Conservation (phyloP, 2,329 filamentous ascomycete genomes). For the Zalaria obscura region DNA sequence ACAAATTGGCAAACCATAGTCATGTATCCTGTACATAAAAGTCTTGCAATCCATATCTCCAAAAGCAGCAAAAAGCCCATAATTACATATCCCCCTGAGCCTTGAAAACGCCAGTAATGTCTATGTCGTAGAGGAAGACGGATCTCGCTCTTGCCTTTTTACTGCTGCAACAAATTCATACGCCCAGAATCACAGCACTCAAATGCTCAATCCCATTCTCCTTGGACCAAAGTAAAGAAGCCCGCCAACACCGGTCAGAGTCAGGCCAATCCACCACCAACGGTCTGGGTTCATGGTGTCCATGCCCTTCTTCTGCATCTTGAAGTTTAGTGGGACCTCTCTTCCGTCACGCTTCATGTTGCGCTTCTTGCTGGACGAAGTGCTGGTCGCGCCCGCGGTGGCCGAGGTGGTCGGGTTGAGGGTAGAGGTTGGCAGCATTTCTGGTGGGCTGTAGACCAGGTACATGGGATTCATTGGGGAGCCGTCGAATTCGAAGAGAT, state of each 20-base stretch:
- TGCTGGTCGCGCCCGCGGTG: constrained; percentile 20
- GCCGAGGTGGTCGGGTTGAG: constrained; percentile 40
- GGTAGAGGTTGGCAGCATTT: constrained; percentile 56
- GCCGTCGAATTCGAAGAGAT: constrained; percentile 50
- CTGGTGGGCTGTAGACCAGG: constrained; percentile 45
- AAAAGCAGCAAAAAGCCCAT: too few species aligned
- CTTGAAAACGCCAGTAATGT: too few species aligned
- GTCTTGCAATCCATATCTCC: too few species aligned
- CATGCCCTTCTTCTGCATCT: constrained; percentile 14
- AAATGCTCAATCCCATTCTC: constrained; percentile 13
- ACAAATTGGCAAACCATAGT: too few species aligned
- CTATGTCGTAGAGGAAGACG: too few species aligned
- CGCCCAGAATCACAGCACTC: not conserved
- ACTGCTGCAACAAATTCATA: not conserved
- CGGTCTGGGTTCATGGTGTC: constrained; percentile 26
- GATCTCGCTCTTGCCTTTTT: not conserved
- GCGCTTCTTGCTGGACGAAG: constrained; percentile 10
- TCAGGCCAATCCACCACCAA: constrained; percentile 37
- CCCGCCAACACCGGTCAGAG: constrained; percentile 32
- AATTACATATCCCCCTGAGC: too few species aligned
- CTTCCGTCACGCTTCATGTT: constrained; percentile 14
- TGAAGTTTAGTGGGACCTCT: constrained; percentile 26
- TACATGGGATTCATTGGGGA: constrained; percentile 55
- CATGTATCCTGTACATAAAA: too few species aligned
- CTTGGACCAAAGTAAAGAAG: constrained; percentile 30